Conservation (phyloP, 805 yeast species). For the Limtongia smithiae region DNA sequence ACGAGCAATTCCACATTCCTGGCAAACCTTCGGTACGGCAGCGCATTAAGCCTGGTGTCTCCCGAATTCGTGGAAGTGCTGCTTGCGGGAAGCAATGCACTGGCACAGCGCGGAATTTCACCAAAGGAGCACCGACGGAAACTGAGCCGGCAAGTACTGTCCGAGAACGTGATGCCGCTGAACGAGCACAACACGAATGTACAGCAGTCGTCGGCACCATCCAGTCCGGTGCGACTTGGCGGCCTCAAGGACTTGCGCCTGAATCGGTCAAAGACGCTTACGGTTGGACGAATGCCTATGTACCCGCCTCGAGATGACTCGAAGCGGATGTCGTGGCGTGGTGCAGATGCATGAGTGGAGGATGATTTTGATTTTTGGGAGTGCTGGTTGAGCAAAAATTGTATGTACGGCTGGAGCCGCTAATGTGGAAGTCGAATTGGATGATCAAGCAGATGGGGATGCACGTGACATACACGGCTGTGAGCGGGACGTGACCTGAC, state of each 20-base stretch:
- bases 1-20: constrained; percentile 13
- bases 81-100: neutral
- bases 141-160: constrained; percentile 3
- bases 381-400: too few relatives aligned
- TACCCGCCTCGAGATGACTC: too few relatives aligned
- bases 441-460: too few relatives aligned
- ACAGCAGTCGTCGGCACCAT: neutral
- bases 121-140: constrained; percentile 16
- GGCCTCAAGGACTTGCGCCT: constrained; percentile 22
- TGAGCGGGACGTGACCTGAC: too few relatives aligned
- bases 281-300: too few relatives aligned
- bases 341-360: too few relatives aligned
- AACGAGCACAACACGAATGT: constrained; percentile 10
- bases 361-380: too few relatives aligned
- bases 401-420: too few relatives aligned
- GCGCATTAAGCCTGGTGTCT: constrained; percentile 21
- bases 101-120: constrained; percentile 13
- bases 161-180: constrained; percentile 21
- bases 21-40: constrained; percentile 19
- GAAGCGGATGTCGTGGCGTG: too few relatives aligned
- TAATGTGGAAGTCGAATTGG: too few relatives aligned
- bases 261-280: constrained; percentile 16
- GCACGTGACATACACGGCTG: too few relatives aligned
- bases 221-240: constrained; percentile 1
- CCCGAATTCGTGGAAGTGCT: constrained; percentile 18